These are phyloP conservation scores for Geranomyces variabilis DNA, from an alignment of 192 early-diverging fungal species.

Conservation along the genomic window DNA sequence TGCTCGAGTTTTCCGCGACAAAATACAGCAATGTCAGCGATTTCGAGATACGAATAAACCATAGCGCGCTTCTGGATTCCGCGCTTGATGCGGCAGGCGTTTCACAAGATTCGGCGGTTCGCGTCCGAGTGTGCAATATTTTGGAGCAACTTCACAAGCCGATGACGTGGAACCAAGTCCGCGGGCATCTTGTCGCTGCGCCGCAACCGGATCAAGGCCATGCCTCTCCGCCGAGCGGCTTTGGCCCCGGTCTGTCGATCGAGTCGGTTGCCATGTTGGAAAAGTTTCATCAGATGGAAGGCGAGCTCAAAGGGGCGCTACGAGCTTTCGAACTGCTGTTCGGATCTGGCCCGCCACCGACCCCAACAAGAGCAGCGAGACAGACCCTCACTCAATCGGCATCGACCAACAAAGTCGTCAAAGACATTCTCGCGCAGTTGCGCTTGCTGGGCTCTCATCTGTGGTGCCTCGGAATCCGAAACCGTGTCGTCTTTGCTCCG, in stretches of 20 bases:
- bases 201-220: background rate
- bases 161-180: constrained; percentile 55
- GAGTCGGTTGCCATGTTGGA: constrained; percentile 33
- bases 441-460: constrained; percentile 21
- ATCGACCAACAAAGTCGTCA: background rate
- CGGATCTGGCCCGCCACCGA: background rate
- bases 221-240: background rate
- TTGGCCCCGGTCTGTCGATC: constrained; percentile 23
- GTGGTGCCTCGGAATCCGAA: constrained; percentile 37
- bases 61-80: constrained; percentile 70
- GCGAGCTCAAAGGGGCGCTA: constrained; percentile 14
- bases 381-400: background rate
- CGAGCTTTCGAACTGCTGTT: background rate
- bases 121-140: constrained; percentile 57
- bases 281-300: constrained; percentile 26
- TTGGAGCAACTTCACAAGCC: constrained; percentile 66
- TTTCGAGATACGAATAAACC: constrained; percentile 61
- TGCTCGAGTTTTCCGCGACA: constrained; percentile 37
- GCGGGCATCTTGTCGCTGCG: constrained; percentile 55
- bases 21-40: constrained; percentile 26
- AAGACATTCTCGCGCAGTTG: constrained; percentile 1
- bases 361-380: background rate
- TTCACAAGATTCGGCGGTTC: constrained; percentile 52
- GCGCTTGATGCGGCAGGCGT: constrained; percentile 76
- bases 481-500: constrained; percentile 54